Evolutionary conservation across 352 stramenopile species (phyloP), one percentile per base, ranked within the genome.

Genomic region (Pythium insidiosum): DNA sequence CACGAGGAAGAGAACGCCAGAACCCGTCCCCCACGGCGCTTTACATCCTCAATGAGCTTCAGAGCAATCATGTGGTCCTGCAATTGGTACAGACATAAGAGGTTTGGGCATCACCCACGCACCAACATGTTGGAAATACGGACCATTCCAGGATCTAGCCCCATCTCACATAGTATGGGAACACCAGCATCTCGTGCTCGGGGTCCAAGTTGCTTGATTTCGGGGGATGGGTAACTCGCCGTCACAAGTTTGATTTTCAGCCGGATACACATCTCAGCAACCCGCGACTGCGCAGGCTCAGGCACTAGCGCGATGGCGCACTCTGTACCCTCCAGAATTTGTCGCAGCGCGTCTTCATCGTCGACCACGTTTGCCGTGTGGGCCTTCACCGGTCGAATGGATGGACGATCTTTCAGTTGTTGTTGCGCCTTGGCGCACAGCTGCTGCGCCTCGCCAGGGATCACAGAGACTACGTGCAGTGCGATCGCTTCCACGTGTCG

Each of bases 1-100:
- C 84, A 96, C 10, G 94, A 65, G 38, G 82, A 95, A 12, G 66
- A 72, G 48, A 97, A 95, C 28, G 47, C 63, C 4, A 53, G 57
- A n/a, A 97, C 58, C 24, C 58, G 59, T 28, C 84, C 81, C 13
- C 65, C 53, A 11, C 56, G 50, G 16, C 50, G 55, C 19, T 89
- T 64, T 47, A 95, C 75, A 39, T 88, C 47, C 52, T 95, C 66
- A 43, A 97, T 95, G 12, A 95, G 73, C 54, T 79, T 71, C 83
- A 95, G 94, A 2, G 87, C 76, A 53, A 72, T 78, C 72, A 92
- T 92, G 53, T 95, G 84, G 43, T 95, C 83, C 63, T 73, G 47
- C 7, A 4, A 42, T 4, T 5, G 18, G 10, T n/a, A 21, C 11
- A 38, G 15, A 29, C 16, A 12, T n/a, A 25, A n/a, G 25, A 13